Percentiles rank a stretch among this genome's conserved stretches.
phyloP scores from a whole-genome alignment of 352 stramenopile species.

The Phytophthora citrophthora region DNA sequence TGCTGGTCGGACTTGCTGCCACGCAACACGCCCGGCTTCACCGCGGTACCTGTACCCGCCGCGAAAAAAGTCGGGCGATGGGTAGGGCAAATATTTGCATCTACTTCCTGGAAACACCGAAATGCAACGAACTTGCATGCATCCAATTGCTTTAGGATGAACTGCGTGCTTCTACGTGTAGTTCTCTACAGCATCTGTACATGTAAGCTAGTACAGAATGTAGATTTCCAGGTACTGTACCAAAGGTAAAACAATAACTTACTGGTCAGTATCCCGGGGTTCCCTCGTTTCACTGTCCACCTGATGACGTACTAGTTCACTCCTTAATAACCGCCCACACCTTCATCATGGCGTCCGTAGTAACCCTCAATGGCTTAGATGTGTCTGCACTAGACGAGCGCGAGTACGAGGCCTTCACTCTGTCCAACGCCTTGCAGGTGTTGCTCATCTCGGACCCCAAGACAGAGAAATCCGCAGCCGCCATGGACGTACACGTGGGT shows the following conservation, averaged over 20 bases:
- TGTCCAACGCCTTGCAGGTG: constrained; percentile 68
- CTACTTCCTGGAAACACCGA: too few species aligned
- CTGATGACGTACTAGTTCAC: constrained; percentile 7
- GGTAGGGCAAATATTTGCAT: constrained; percentile 23
- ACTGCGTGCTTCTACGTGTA: too few species aligned
- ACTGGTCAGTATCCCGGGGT: not conserved
- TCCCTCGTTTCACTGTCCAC: not conserved
- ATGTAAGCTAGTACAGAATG: too few species aligned
- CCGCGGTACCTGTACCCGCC: not conserved
- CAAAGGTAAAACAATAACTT: too few species aligned
- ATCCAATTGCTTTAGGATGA: too few species aligned
- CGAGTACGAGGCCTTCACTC: constrained; percentile 56
- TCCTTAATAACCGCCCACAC: constrained; percentile 6
- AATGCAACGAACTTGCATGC: too few species aligned
- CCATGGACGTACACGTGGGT: constrained; percentile 96
- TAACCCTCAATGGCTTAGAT: constrained; percentile 58
- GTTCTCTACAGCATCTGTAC: too few species aligned
- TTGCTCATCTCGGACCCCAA: constrained; percentile 92
- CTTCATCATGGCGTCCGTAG: constrained; percentile 39
- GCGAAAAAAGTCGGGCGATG: constrained; percentile 27
- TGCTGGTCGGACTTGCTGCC: too few species aligned
- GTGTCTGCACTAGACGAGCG: constrained; percentile 72
- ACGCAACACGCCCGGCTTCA: constrained; percentile 2
- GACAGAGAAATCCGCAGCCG: constrained; percentile 92
- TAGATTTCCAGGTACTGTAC: too few species aligned